Percentiles rank a stretch among this genome's conserved stretches.
phyloP scores from a whole-genome alignment of 345 rosid genomes.

The Linum tenue region DNA sequence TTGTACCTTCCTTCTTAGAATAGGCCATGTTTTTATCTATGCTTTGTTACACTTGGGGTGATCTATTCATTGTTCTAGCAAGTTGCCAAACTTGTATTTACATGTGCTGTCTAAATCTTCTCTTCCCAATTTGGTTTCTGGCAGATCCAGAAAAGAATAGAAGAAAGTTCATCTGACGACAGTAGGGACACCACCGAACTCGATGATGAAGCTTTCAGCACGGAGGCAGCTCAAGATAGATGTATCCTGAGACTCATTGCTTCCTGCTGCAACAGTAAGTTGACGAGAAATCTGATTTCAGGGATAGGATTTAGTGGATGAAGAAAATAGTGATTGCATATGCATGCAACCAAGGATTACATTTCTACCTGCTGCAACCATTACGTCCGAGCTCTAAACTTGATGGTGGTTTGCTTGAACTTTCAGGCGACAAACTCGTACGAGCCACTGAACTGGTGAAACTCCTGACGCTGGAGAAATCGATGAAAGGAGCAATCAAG shows the following conservation, averaged over 20 bases:
- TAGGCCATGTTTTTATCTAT: conserved; percentile 2
- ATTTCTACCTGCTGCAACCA: no score
- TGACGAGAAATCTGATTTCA: background rate
- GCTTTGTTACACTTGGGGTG: background rate
- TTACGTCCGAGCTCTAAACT: no score
- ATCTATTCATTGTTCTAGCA: conserved; percentile 1
- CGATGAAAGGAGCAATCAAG: conserved; percentile 82
- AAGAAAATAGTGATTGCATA: background rate
- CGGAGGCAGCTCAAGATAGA: conserved; percentile 80
- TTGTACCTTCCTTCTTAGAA: background rate
- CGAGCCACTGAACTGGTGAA: conserved; percentile 75
- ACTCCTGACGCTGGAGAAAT: conserved; percentile 66
- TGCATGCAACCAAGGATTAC: no score
- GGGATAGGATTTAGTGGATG: background rate
- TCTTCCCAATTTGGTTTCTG: background rate
- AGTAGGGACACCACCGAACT: conserved; percentile 50
- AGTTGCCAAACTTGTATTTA: background rate
- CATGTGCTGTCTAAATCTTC: background rate
- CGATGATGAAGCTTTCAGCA: conserved; percentile 71
- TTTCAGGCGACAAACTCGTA: conserved; percentile 71
- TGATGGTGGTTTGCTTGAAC: background rate
- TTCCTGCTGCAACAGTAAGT: conserved; percentile 87
- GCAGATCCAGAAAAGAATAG: conserved; percentile 66
- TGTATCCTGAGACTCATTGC: conserved; percentile 84
- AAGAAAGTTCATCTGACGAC: conserved; percentile 35